phyloP scores from a whole-genome alignment of 345 rosid genomes.

The Theobroma cacao region DNA sequence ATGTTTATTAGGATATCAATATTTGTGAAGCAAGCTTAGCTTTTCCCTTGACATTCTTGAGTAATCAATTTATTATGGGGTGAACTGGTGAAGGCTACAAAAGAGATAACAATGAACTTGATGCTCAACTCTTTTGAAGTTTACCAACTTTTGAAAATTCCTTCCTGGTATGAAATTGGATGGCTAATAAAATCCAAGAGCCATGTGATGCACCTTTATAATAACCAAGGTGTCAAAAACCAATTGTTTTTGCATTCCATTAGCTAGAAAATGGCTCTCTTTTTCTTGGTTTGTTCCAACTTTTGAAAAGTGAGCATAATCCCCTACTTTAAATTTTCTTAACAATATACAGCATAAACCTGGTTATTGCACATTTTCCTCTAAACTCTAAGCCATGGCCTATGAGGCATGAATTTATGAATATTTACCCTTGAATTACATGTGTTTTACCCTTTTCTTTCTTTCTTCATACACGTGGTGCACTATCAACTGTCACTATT shows the following conservation, averaged over 20 bases:
- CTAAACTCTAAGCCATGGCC: no score
- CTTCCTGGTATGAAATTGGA: background rate
- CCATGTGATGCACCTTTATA: slow-evolving; percentile 25
- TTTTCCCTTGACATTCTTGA: slow-evolving; percentile 2
- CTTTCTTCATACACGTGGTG: no score
- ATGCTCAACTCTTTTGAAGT: background rate
- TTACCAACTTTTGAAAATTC: background rate
- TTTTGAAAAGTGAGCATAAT: background rate
- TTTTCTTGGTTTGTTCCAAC: background rate
- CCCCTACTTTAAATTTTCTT: background rate
- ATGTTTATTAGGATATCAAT: slow-evolving; percentile 32
- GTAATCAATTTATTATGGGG: slow-evolving; percentile 10
- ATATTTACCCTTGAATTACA: no score
- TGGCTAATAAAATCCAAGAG: background rate
- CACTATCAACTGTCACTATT: no score
- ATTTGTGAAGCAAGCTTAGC: slow-evolving; percentile 11
- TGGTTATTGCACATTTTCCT: no score
- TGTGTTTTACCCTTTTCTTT: no score
- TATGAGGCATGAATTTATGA: no score
- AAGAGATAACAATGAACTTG: background rate
- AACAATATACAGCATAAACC: no score
- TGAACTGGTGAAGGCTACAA: background rate
- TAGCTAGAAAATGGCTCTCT: slow-evolving; percentile 9
- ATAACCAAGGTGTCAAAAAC: background rate
- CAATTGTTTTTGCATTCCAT: no score